Percentiles rank a stretch among this genome's conserved stretches.
These are phyloP conservation scores for Herpetospermum pedunculosum DNA, from an alignment of 306 rosid genomes.

Conservation along the genomic window DNA sequence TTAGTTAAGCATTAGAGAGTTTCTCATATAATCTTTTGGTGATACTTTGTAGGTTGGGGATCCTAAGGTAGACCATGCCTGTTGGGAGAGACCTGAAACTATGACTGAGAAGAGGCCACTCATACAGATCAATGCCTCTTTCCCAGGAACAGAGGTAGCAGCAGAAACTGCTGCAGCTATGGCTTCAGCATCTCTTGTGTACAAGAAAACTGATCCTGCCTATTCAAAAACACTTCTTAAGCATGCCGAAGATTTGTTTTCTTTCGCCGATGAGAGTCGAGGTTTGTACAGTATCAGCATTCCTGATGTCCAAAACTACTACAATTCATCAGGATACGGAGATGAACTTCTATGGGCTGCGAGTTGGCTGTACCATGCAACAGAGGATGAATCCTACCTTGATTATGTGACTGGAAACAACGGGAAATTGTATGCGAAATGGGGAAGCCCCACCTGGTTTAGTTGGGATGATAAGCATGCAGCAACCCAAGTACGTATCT, in stretches of 20 bases:
- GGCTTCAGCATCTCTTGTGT: conserved; percentile 99
- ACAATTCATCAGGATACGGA: conserved; percentile 86
- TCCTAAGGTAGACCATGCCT: conserved; percentile 58
- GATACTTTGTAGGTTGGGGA: conserved; percentile 64
- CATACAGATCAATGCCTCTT: conserved; percentile 53
- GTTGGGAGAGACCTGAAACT: conserved; percentile 89
- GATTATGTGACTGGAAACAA: conserved; percentile 50
- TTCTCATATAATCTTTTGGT: conserved; percentile 9
- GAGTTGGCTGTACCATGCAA: conserved; percentile 95
- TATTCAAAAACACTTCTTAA: conserved; percentile 65
- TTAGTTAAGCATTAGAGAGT: not conserved
- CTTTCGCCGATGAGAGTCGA: conserved; percentile 55
- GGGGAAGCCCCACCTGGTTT: conserved; percentile 87
- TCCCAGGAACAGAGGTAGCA: conserved; percentile 85
- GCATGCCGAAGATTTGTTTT: conserved; percentile 77
- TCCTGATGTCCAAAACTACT: conserved; percentile 55
- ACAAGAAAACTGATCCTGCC: conserved; percentile 34
- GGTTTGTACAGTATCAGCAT: conserved; percentile 52
- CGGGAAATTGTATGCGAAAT: conserved; percentile 59
- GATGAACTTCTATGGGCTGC: conserved; percentile 99
- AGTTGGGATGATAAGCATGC: conserved; percentile 99
- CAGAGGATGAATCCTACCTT: conserved; percentile 55
- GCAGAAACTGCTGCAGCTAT: conserved; percentile 95
- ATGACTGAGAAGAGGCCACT: conserved; percentile 63
- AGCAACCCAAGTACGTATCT: conserved; percentile 59